These are phyloP conservation scores for Vanilla planifolia DNA, from an alignment of 106 monocot genomes.

Conservation along the genomic window DNA sequence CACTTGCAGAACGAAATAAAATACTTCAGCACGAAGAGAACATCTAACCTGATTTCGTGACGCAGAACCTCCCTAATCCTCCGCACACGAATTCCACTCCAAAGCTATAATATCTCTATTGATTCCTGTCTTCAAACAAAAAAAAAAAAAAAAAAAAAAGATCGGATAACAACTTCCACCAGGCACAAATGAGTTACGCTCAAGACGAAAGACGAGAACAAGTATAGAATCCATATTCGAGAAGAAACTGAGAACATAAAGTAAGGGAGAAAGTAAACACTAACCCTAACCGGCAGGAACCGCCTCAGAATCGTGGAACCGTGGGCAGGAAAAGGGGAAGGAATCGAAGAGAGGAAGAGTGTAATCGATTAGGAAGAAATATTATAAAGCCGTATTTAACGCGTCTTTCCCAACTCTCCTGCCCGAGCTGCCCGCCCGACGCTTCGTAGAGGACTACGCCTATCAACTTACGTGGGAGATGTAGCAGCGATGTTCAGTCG, in stretches of 20 bases:
- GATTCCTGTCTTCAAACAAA: background rate
- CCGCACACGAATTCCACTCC: background rate
- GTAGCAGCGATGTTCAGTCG: no score
- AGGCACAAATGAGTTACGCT: background rate
- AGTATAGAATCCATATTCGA: background rate
- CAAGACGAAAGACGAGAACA: background rate
- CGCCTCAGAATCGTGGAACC: background rate
- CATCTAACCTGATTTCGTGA: background rate
- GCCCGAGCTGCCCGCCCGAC: no score
- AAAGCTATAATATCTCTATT: background rate
- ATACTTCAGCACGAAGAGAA: background rate
- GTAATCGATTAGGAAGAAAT: no score
- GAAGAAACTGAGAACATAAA: background rate
- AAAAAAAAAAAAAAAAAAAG: no score
- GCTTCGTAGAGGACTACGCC: no score
- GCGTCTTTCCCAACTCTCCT: no score
- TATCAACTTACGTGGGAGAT: no score
- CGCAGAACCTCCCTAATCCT: background rate
- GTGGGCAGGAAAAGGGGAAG: background rate
- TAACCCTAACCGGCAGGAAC: conserved; percentile 1
- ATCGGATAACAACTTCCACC: background rate
- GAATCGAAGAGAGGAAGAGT: background rate
- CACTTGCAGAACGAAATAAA: background rate
- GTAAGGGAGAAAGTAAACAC: background rate
- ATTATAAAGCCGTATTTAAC: no score